phyloP scores from a whole-genome alignment of 176 grass and related monocot genomes.

The Avena insularis region DNA sequence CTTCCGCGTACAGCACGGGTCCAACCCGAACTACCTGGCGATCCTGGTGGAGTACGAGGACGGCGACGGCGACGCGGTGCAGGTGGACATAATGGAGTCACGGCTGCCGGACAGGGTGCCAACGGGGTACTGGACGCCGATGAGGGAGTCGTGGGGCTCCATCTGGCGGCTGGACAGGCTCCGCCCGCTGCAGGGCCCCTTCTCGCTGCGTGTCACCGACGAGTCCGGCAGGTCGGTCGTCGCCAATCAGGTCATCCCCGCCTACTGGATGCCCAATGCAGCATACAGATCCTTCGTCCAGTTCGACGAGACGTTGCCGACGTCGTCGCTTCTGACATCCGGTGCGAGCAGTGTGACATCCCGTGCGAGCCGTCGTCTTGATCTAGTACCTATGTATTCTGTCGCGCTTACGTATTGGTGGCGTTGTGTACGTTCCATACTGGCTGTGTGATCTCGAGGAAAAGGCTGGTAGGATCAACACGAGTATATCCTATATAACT shows the following conservation, averaged over 20 bases:
- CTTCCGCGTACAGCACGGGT: not conserved
- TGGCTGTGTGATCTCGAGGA: not conserved
- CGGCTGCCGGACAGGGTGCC: constrained; percentile 4
- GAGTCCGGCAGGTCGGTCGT: constrained; percentile 8
- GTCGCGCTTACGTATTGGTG: not conserved
- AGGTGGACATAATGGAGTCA: constrained; percentile 14
- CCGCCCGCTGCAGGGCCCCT: constrained; percentile 1
- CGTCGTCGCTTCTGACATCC: not conserved
- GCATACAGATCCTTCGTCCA: constrained; percentile 3
- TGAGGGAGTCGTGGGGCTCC: constrained; percentile 13
- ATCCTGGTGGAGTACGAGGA: constrained; percentile 15
- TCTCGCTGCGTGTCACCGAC: constrained; percentile 7
- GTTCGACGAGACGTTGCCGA: not conserved
- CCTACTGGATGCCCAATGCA: not conserved
- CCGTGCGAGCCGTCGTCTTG: not conserved
- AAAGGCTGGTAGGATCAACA: not conserved
- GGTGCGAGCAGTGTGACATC: not conserved
- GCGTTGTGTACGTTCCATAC: not conserved
- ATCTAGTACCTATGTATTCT: not conserved
- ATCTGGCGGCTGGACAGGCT: constrained; percentile 14
- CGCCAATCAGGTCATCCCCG: constrained; percentile 9
- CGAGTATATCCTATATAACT: not conserved
- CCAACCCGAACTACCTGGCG: not conserved
- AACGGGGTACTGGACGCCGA: not conserved
- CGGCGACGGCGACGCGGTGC: not conserved